Conservation (phyloP, 768 basidiomycete species). For the Paxillus involutus region DNA sequence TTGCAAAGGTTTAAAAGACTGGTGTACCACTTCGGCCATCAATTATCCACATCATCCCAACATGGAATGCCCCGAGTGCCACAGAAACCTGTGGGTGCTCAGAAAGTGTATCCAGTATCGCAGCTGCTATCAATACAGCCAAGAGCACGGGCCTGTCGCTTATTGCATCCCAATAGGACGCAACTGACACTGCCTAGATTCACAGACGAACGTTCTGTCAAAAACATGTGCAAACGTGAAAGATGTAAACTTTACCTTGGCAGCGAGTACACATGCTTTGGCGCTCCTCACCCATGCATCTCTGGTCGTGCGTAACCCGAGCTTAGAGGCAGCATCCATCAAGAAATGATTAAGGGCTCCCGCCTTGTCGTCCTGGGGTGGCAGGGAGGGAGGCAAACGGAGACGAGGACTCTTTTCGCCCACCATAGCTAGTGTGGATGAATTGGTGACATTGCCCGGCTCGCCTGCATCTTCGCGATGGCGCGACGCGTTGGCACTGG, state of each 20-base stretch:
- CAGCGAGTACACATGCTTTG: conserved; percentile 37
- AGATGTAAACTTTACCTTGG: conserved; percentile 29
- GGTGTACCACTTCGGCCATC: neutral
- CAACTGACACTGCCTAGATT: conserved; percentile 24
- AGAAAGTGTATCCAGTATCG: conserved; percentile 46
- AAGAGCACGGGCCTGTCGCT: conserved; percentile 26
- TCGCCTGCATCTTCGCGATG: conserved; percentile 1
- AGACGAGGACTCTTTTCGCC: conserved; percentile 15
- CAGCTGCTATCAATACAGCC: conserved; percentile 33
- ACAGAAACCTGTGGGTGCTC: conserved; percentile 39
- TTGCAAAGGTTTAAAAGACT: neutral
- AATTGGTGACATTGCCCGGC: neutral
- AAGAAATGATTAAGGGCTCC: neutral
- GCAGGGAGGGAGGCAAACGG: conserved; percentile 13
- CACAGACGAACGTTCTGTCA: neutral
- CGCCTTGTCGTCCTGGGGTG: neutral
- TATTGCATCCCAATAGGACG: conserved; percentile 19
- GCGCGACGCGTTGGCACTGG: neutral
- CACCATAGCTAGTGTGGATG: neutral
- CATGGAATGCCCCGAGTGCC: conserved; percentile 40
- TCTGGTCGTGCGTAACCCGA: conserved; percentile 12
- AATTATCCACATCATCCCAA: conserved; percentile 26
- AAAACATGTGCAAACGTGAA: neutral
- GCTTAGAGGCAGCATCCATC: neutral
- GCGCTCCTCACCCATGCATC: conserved; percentile 26